Conservation (phyloP, 1,284 basidiomycete species). For the Naganishia liquefaciens region DNA sequence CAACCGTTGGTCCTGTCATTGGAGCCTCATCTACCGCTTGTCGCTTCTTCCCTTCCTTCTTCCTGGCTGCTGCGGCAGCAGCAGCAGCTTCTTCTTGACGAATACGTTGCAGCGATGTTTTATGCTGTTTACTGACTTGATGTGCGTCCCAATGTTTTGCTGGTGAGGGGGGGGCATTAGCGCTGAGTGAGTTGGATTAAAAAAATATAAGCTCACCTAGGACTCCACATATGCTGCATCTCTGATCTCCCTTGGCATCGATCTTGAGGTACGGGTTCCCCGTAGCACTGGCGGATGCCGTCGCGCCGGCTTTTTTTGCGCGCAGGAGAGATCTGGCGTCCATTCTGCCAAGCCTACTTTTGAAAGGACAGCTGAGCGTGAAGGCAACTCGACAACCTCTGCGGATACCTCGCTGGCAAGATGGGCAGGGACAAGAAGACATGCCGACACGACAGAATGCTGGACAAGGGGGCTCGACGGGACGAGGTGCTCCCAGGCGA, state of each 20-base stretch:
- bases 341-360: slow-evolving; percentile 39
- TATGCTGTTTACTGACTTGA: slow-evolving; percentile 52
- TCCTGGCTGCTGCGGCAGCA: slow-evolving; percentile 38
- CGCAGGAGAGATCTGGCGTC: slow-evolving; percentile 53
- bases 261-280: slow-evolving; percentile 49
- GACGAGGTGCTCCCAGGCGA: too few species aligned
- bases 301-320: slow-evolving; percentile 51
- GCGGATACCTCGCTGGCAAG: too few species aligned
- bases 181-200: background rate
- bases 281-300: slow-evolving; percentile 10
- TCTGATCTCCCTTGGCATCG: slow-evolving; percentile 44
- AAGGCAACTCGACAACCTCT: too few species aligned
- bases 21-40: background rate
- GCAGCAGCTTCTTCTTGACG: slow-evolving; percentile 42
- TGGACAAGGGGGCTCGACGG: too few species aligned
- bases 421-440: too few species aligned
- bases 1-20: slow-evolving; percentile 25
- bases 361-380: too few species aligned
- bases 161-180: slow-evolving; percentile 28
- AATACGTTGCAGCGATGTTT: slow-evolving; percentile 47
- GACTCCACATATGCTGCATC: slow-evolving; percentile 51
- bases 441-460: too few species aligned
- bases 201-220: slow-evolving; percentile 43
- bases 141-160: slow-evolving; percentile 55
- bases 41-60: slow-evolving; percentile 29